Base-by-base conservation (phyloP, 306 rosid genomes). In the Cajanus cajan region DNA sequence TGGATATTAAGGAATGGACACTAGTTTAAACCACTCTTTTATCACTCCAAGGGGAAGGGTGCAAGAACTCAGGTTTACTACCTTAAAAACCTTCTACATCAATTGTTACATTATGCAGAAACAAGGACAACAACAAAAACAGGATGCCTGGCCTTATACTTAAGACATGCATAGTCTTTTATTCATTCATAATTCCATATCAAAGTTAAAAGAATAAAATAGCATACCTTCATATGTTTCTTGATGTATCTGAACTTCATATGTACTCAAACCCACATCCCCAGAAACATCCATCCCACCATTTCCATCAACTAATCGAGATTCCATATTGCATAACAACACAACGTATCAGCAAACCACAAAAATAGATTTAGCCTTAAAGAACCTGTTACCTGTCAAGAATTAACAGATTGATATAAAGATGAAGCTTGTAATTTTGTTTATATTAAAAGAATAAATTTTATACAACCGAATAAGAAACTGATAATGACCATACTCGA, bases 161-260 rank as follows among this genome's bases (percentile, higher is more conserved):
- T 62, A 44, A 25, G 58, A 67, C 21, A 54, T 7, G 48, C 58
- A 62, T 34, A 37, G 47, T 8, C 36, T 69, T 39, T 44, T 24
- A 44, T 16, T 68, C 67, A 48, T 79, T 62, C 50, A 64, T 33
- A 84, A 55, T 15, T 61, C 73, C 69, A 74, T 22, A 76, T 67
- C 50, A 67, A 74, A 25, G 70, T 78, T 67, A 28, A 39, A 41
- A 5, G 74, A 76, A 33, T 79, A 71, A 21, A 82, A 64, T 28
- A 48, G 22, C 82, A 80, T 73, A 80, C 88, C 84, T 70, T 73
- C 78, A 31, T 74, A 57, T 33, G 86, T 80, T 80, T 84, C 87
- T 73, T 75, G 80, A 76, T 61, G 50, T 25, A 77, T 37, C 55
- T 68, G 78, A 79, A 15, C 79, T 64, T 78, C 84, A 74, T 37